phyloP scores from a whole-genome alignment of 345 rosid genomes.

The Hypericum androsaemum region DNA sequence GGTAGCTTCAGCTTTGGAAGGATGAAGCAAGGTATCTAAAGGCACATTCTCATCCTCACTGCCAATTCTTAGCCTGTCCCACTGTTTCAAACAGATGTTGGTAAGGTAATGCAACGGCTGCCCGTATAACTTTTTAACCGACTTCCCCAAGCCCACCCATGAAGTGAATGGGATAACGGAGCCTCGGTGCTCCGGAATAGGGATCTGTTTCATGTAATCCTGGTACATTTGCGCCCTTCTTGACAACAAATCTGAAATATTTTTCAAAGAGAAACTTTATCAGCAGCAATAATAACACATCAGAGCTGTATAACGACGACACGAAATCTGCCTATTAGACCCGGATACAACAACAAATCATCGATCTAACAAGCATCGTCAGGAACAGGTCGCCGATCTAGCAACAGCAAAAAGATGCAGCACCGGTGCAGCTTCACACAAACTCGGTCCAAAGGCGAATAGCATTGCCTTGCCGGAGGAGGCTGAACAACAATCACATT shows the following conservation, averaged over 20 bases:
- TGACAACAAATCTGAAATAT: conserved; percentile 28
- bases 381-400: too few relatives aligned
- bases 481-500: background rate
- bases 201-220: conserved; percentile 66
- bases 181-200: conserved; percentile 49
- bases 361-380: too few relatives aligned
- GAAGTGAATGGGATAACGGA: conserved; percentile 66
- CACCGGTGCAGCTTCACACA: background rate
- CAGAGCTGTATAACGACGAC: too few relatives aligned
- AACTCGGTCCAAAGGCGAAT: too few relatives aligned
- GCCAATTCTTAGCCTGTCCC: conserved; percentile 63
- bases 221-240: conserved; percentile 70
- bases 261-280: background rate
- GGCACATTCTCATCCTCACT: conserved; percentile 37
- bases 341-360: too few relatives aligned
- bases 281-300: background rate
- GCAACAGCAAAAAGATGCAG: too few relatives aligned
- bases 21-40: conserved; percentile 59
- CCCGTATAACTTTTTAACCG: conserved; percentile 57
- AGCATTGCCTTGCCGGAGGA: too few relatives aligned
- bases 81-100: conserved; percentile 45
- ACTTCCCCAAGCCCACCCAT: conserved; percentile 68
- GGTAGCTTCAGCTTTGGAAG: conserved; percentile 73
- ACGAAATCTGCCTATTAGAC: too few relatives aligned
- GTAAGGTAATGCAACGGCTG: conserved; percentile 93